Evolutionary conservation across 73 alveolate species (phyloP).

Genomic region (Paramecium caudatum): DNA sequence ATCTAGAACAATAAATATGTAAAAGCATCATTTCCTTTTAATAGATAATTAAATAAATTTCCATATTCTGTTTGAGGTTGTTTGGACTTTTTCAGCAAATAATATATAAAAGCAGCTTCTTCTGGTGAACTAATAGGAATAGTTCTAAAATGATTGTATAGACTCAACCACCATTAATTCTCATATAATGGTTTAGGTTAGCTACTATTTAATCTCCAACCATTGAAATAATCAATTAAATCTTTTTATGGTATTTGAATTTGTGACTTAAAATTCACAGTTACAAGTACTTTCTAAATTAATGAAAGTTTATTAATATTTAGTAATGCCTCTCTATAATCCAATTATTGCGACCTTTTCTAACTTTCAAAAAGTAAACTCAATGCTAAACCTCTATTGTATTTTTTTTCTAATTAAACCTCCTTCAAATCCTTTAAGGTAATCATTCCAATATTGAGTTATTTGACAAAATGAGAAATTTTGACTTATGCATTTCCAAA

Average conservation of each 20-base stretch:
- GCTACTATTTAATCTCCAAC: background rate
- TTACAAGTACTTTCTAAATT: background rate
- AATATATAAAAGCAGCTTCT: constrained; percentile 16
- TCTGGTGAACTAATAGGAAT: background rate
- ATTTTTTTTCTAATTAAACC: background rate
- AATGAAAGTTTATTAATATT: background rate
- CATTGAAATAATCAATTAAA: background rate
- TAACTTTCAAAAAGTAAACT: constrained; percentile 2
- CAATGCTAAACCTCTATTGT: constrained; percentile 1
- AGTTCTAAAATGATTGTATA: background rate
- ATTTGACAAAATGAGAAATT: background rate
- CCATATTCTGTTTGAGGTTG: background rate
- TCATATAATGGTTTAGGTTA: constrained; percentile 4
- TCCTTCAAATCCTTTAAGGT: background rate
- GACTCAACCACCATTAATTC: background rate
- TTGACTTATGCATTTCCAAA: background rate
- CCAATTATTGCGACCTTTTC: background rate
- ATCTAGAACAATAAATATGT: background rate
- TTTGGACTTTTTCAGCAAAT: background rate
- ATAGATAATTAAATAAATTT: background rate
- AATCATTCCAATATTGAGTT: background rate
- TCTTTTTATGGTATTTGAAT: background rate
- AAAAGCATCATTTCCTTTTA: background rate
- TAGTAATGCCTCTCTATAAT: background rate
- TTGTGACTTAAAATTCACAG: background rate